Base-by-base conservation (phyloP, 2,329 filamentous ascomycete species). In the Cercospora nicotianae region DNA sequence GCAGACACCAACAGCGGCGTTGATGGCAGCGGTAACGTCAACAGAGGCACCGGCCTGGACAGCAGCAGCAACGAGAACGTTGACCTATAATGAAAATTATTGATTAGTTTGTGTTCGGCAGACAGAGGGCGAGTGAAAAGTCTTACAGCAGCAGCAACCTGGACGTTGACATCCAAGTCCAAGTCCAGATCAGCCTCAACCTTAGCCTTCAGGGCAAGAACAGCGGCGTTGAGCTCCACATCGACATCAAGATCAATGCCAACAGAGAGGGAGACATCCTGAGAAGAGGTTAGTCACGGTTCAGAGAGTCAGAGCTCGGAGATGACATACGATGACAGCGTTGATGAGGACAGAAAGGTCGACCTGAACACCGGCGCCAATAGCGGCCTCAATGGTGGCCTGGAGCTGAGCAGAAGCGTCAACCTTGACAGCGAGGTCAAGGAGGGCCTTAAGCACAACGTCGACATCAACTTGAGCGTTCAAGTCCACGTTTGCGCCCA, bases 291-390 rank as follows among this genome's bases (percentile, higher is more conserved):
- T 23, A 59, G 55, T 59, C 3, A 28, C 10, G 5, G 5, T 26
- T 51, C 6, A 9, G 12, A 13, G 9, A 36, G n/a, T n/a, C 13
- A 10, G 30, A 28, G 48, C 6, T 16, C 12, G 12, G n/a, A 12
- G 5, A 23, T 5, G 13, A 59, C 55, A 12, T 36, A 59, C 55
- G 36, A 59, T 18, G 55, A 59, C 28, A 23, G 31, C 55, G 31
- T 59, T 36, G 31, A 59, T 59, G n/a, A 59, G 55, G 30, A 59
- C 55, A 36, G 28, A 18, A 12, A 59, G 55, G 30, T 59, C 55
- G 30, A 59, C 31, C 31, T 59, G 55, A 7, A 36, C 55, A 31
- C 55, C 28, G 5, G 55, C 55, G 12, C 55, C 55, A 36, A 59
- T 59, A 6, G 55, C 55, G 13, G 55, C 55, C 28, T 59, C 13